Percentiles rank a stretch among this genome's conserved stretches.
Evolutionary conservation across 495 filamentous ascomycete species (phyloP).

Genomic region (Hyaloscypha finlandica): DNA sequence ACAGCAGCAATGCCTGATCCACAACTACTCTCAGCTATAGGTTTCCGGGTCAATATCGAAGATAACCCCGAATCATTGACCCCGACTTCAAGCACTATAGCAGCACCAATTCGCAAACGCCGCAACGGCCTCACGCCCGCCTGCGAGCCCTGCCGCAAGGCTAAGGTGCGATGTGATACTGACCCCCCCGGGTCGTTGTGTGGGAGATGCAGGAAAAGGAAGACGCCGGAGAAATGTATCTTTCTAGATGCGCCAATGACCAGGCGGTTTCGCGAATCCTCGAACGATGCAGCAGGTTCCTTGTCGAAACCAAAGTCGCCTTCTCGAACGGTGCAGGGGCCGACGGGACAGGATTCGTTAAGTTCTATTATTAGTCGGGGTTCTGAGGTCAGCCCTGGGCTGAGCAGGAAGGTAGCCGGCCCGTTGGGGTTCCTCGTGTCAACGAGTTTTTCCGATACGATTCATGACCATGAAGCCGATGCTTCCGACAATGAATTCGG

Average conservation of each 20-base stretch:
- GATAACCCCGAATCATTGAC: neutral
- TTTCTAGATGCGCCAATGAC: conserved; percentile 23
- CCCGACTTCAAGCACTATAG: neutral
- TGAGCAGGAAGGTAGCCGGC: conserved; percentile 14
- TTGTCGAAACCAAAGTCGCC: neutral
- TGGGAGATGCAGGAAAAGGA: conserved; percentile 41
- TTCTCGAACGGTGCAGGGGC: neutral
- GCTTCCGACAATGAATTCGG: conserved; percentile 36
- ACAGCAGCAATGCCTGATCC: too few relatives aligned
- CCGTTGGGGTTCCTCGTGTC: conserved; percentile 29
- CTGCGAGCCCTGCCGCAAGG: conserved; percentile 52
- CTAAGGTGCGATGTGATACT: conserved; percentile 49
- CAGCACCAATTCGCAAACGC: conserved; percentile 12
- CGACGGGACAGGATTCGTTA: neutral
- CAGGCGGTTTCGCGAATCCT: neutral
- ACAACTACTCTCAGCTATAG: neutral
- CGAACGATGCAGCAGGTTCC: neutral
- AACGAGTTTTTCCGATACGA: conserved; percentile 18
- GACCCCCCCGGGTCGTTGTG: conserved; percentile 41
- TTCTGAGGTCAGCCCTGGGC: neutral
- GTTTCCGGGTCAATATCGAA: neutral
- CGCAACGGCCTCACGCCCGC: conserved; percentile 46
- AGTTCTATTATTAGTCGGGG: conserved; percentile 28
- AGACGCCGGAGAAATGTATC: conserved; percentile 31
- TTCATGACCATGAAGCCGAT: neutral